These are phyloP conservation scores for Tylopilus felleus DNA, from an alignment of 768 basidiomycete species.

Conservation along the genomic window DNA sequence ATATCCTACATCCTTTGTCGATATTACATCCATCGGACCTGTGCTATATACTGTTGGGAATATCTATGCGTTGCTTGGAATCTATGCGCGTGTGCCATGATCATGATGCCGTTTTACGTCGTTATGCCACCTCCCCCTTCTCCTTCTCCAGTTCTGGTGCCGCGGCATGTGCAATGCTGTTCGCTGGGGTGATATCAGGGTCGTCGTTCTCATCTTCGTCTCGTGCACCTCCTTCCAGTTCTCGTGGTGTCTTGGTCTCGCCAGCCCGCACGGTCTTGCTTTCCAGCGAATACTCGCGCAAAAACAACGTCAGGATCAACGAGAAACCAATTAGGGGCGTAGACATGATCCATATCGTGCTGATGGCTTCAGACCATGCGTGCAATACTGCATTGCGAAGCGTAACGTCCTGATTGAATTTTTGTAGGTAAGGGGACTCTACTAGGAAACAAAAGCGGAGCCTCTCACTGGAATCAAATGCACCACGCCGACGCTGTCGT, in stretches of 20 bases:
- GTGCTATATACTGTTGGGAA: background rate
- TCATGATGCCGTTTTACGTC: background rate
- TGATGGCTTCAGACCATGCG: conserved; percentile 64
- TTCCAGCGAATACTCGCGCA: conserved; percentile 59
- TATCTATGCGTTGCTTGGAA: conserved; percentile 1
- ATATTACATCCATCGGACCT: background rate
- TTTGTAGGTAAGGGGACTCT: background rate
- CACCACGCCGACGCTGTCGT: conserved; percentile 43
- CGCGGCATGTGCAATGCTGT: background rate
- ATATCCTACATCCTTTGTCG: background rate
- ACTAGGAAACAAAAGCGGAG: background rate
- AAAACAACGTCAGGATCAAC: conserved; percentile 50
- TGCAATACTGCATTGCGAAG: conserved; percentile 51
- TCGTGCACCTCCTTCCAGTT: conserved; percentile 26
- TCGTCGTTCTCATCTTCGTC: background rate
- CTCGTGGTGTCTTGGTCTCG: conserved; percentile 25
- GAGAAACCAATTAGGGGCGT: conserved; percentile 54
- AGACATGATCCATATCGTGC: conserved; percentile 61
- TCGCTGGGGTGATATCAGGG: background rate
- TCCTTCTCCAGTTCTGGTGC: background rate
- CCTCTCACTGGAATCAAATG: conserved; percentile 28
- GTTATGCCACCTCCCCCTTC: background rate
- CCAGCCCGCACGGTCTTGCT: conserved; percentile 44
- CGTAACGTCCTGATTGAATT: conserved; percentile 41
- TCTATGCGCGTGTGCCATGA: background rate